These are phyloP conservation scores for Thelonectria rubi DNA, from an alignment of 2,329 filamentous ascomycete species.

Conservation along the genomic window DNA sequence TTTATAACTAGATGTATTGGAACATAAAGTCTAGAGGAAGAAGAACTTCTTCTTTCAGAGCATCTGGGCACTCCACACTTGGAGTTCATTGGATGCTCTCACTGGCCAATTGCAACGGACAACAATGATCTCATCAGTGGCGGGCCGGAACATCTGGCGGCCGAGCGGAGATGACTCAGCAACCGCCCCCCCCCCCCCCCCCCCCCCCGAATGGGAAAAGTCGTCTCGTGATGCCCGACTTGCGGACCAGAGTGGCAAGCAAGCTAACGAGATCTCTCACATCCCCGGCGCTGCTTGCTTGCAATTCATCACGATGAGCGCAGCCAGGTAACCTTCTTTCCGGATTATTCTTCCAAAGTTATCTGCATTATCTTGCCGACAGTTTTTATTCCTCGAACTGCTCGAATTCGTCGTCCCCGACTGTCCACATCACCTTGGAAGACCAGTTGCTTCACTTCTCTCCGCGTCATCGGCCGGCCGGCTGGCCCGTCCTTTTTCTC, in stretches of 20 bases:
- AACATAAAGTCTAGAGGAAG: no score
- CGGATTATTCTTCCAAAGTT: conserved; percentile 30
- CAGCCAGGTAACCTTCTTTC: conserved; percentile 35
- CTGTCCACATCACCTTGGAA: conserved; percentile 1
- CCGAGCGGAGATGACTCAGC: conserved; percentile 41
- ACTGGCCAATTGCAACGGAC: conserved; percentile 21
- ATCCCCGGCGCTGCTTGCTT: conserved; percentile 34
- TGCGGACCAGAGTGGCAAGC: conserved; percentile 43
- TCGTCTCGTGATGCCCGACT: conserved; percentile 42
- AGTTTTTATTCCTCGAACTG: conserved; percentile 6
- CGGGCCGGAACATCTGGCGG: conserved; percentile 37
- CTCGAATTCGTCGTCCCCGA: background rate
- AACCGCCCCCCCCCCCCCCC: no score
- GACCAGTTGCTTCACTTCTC: conserved; percentile 17
- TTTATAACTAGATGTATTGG: no score
- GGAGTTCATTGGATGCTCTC: background rate
- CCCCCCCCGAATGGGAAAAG: conserved; percentile 38
- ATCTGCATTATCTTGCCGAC: conserved; percentile 17
- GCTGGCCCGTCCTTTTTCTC: conserved; percentile 20
- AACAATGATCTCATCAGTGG: conserved; percentile 15
- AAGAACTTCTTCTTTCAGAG: no score
- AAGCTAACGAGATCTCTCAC: conserved; percentile 37
- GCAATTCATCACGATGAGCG: conserved; percentile 43
- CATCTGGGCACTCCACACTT: background rate
- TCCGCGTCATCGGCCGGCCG: conserved; percentile 37